Base-by-base conservation (phyloP, 345 rosid genomes). In the Salix suchowensis region DNA sequence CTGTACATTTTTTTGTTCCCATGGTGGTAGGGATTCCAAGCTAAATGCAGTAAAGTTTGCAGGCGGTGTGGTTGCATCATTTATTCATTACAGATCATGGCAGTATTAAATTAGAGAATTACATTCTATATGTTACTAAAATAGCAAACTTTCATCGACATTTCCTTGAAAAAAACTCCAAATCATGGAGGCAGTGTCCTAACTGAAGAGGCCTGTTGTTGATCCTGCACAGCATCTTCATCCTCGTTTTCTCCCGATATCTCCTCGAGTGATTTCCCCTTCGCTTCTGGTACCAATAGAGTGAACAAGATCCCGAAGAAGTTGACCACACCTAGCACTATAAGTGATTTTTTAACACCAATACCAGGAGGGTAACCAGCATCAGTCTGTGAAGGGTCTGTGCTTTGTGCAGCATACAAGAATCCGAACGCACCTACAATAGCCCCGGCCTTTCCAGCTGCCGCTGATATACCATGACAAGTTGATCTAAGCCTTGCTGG, bases 391-490 rank as follows among this genome's bases (percentile, higher is more conserved):
- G 55, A 5, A 52, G 73, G 78, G 40, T 76, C 60, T n/a, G 52
- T 55, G 54, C 73, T 68, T 26, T 76, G 73, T 37, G 78, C 67
- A 52, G 78, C 78, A 26, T 76, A 76, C 58, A 76, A 68, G 67
- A 76, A 76, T 40, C 78, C 78, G 30, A 76, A 76, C 9, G 78
- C 67, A 5, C 78, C 78, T 7, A 76, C 73, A 2, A 68, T 76
- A 5, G 78, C 78, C 52, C 78, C 78, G 3, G 73, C 78, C 50
- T 76, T 76, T 6, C 78, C 78, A 7, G 52, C 26, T 0, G 78
- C 78, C 19, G 78, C 78, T 28, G 78, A 76, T 55, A 76, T 68
- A 19, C 78, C 78, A 76, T 76, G 78, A 46, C 78, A 76, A 0
- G 78, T 76, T 39, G 78, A 76, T 19, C 78, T 76, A 0, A 76